Base-by-base conservation (phyloP, 331 rosid species). In the Rhamnella rubrinervis region DNA sequence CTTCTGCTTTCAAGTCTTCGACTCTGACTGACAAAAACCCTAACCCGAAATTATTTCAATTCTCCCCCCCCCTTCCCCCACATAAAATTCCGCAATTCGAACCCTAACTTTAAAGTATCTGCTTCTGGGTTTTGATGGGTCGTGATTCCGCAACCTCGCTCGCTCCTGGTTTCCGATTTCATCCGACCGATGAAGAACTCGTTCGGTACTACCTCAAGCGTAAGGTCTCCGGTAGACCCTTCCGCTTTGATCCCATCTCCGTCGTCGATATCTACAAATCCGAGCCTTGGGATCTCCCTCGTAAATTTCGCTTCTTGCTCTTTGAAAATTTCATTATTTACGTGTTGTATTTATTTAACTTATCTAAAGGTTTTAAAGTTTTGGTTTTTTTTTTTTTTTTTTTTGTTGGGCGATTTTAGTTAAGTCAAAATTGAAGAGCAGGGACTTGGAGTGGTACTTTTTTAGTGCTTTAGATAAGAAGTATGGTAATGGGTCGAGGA, bases 211-310 rank as follows among this genome's bases (percentile, higher is more conserved):
- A 91, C 65, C 90, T 95, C 6, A 86, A 80, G 78, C 96, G 93
- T 26, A 85, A 86, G 82, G 75, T 91, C 62, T 71, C 76, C 37
- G 88, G 90, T 28, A 87, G 72, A 40, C 23, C 81, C 14, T 59
- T 77, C 69, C 86, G 77, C 0, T 61, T 82, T 39, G 93, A 91
- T 49, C 87, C 86, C 12, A 85, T 95, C 62, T 89, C 84, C 16
- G 85, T 80, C 59, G 47, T 91, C 46, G 96, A 95, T 7, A 70
- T 95, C 77, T 95, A 95, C 86, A 89, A 86, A 71, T 74, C 74
- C 47, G 99, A 91, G 71, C 97, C 99, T 0, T 95, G 97, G 99
- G 96, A 95, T 56, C 97, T 95, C 50, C 99, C 96, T 20, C 73
- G 99, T 95, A 49, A 81, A 80, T 56, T 39, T 56, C 62, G 15